Evolutionary conservation across 1,284 basidiomycete genomes (phyloP), one percentile per base, ranked within the genome.

Genomic region (Pholiota adiposa): DNA sequence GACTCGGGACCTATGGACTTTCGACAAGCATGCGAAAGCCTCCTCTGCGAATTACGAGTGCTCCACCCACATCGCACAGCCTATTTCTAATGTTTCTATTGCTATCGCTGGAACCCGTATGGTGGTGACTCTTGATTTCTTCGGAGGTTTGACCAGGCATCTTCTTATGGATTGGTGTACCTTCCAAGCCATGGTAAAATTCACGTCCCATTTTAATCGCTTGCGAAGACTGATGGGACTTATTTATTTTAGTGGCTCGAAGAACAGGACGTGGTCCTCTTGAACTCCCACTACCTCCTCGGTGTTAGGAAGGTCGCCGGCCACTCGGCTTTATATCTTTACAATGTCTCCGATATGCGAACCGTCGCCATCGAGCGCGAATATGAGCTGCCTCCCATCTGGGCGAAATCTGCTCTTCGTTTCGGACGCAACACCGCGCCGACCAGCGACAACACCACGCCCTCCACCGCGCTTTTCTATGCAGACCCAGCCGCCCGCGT

Each of bases 131-230:
- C 63, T 82, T 18, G 74, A 78, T 53, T 79, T 77, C 55, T 61
- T 69, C 16, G 70, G 73, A 16, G 79, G 77, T 16, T 70, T 73
- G 54, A 69, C 71, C 43, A 78, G 75, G 60, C 80, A 82, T 54
- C 70, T 81, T 41, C 68, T 83, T 41, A 68, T 83, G 59, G 76
- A 82, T 56, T 83, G 81, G 81, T 72, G 69, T 50, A 79, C 71
- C 31, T 75, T 79, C 54, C 76, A 77, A 54, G 77, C 77, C 25
- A 75, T 74, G 69, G 79, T 82, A 67, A 65, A 55, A 56, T 38
- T 31, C 54, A 34, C 21, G 27, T 21, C 5, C 19, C 18, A 54
- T 19, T 29, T 33, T 34, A 33, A 36, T 58, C 43, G 40, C 43
- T 50, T 49, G 19, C 31, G 31, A 16, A 21, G 11, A 44, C 50